phyloP scores from a whole-genome alignment of 192 early-diverging fungal genomes.

The Backusella tarrabulga region DNA sequence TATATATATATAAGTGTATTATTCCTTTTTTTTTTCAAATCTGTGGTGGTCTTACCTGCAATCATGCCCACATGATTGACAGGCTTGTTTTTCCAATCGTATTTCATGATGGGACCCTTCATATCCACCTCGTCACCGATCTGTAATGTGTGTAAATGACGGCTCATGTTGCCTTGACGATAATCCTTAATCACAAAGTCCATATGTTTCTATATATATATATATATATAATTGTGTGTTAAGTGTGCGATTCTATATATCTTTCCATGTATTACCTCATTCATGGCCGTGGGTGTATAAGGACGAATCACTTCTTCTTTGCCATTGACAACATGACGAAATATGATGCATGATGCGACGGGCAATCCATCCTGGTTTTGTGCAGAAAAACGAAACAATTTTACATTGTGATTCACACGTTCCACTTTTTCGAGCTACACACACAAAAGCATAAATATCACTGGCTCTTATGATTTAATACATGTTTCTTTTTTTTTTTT shows the following conservation, averaged over 20 bases:
- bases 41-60: constrained; percentile 36
- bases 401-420: constrained; percentile 72
- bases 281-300: constrained; percentile 66
- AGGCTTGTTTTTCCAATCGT: constrained; percentile 59
- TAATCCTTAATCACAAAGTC: constrained; percentile 74
- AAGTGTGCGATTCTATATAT: too few species aligned
- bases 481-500: background rate
- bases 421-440: constrained; percentile 37
- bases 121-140: constrained; percentile 70
- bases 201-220: constrained; percentile 48
- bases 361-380: constrained; percentile 63
- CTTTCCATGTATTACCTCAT: constrained; percentile 20
- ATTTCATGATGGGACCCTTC: constrained; percentile 75
- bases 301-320: constrained; percentile 66
- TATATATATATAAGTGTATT: background rate
- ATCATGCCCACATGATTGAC: constrained; percentile 65
- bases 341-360: constrained; percentile 76
- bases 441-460: background rate
- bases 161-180: constrained; percentile 54
- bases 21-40: background rate
- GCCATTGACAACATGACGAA: constrained; percentile 59
- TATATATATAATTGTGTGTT: background rate
- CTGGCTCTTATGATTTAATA: too few species aligned
- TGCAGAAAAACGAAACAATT: constrained; percentile 59
- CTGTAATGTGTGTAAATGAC: constrained; percentile 57